Base-by-base conservation (phyloP, 192 early-diverging fungal species). In the Lobosporangium transversale region DNA sequence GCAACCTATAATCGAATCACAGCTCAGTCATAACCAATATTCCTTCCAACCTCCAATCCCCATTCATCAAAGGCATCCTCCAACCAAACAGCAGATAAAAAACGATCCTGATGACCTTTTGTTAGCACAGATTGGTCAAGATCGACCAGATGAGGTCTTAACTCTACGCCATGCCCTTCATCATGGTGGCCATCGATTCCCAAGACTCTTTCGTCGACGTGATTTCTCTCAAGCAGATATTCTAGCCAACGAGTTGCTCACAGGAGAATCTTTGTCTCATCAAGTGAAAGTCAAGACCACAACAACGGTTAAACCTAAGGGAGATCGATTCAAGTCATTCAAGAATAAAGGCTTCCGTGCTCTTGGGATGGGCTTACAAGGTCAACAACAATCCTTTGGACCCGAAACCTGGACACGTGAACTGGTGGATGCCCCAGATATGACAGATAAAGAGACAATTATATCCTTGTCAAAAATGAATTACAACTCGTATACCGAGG, bases 401-500 rank as follows among this genome's bases (percentile, higher is more conserved):
- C 75, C 56, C 0, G 55, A 66, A 15, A 56, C 69, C 27, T 81
- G 65, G 62, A 63, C 56, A 3, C 29, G 62, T 5, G 59, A 58
- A 42, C 14, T 45, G 15, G 48, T 62, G 18, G 49, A 71, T 18
- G 64, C 93, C 20, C 96, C 96, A 14, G 87, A 95, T 79, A 70
- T 92, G 27, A 89, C 75, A 2, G 88, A 96, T 80, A 84, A 88
- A 45, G 61, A 80, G 4, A 94, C 95, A 4, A 78, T 98, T 27
- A 68, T 92, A 5, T 83, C 83, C 31, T 58, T 98, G 47, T 94
- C 93, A 21, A 81, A 85, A 40, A 94, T 98, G 90, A 90, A 91
- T 4, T 88, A 87, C 51, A 94, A 97, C 70, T 91, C 96, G 0
- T 98, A 98, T 76, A 83, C 84, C 33, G 85, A 91, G 21, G 82